Evolutionary conservation across 2,329 filamentous ascomycete genomes (phyloP), one percentile per base, ranked within the genome.

Genomic region (Ophiostoma novo-ulmi): DNA sequence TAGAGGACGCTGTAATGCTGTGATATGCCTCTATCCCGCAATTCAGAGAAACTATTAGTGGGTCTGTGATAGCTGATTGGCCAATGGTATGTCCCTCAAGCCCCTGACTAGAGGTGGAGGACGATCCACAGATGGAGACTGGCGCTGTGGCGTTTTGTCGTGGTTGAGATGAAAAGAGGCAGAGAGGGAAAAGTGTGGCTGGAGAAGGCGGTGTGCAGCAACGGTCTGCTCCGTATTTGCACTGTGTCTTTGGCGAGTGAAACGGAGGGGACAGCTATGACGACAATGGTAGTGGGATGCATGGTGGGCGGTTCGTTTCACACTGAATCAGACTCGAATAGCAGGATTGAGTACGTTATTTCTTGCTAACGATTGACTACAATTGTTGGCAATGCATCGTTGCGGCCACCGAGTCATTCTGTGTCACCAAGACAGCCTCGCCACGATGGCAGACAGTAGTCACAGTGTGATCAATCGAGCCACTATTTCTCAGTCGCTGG

Each of bases 91-190:
- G 41, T 38, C 31, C 44, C 35, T 41, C 35, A 58, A 71, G 71
- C 72, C 72, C 72, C 72, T 73, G 72, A 73, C 44, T 52, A 68
- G n/a, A 65, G 55, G 35, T 41, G 61, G 52, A 67, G 38, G 52
- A 11, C 26, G 52, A 48, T 5, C 65, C 65, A 67, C 26, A 11
- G 52, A 35, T 41, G 35, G 66, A 65, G 52, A 58, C 52, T n/a
- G n/a, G 36, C 35, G 52, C 10, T 44, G 35, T 39, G 63, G 52
- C 65, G 26, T 17, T 39, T 38, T 55, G 31, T 31, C 31, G 31
- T 69, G 68, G 55, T 31, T 31, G 31, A 4, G 36, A 11, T 5
- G 14, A 5, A 2, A 3, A 58, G 20, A 58, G n/a, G 31, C 31
- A 31, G 31, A n/a, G 20, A 31, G 31, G 10, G 22, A 58, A 26